Evolutionary conservation across 2,329 filamentous ascomycete species (phyloP), one percentile per base, ranked within the genome.

Genomic region (Fusarium fujikuroi): DNA sequence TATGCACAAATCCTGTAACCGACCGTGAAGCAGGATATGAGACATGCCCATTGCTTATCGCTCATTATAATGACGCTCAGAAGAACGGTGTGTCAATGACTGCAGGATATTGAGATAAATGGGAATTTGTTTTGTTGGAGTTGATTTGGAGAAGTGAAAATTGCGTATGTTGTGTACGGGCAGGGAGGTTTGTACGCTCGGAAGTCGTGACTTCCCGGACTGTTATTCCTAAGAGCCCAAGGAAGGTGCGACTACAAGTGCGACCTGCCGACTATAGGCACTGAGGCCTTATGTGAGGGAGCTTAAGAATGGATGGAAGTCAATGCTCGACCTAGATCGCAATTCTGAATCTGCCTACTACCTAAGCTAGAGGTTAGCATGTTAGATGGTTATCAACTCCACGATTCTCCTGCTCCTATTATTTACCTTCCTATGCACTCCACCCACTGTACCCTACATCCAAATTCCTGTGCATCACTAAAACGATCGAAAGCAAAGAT

Each of bases 131-230:
- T 39, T 65, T 34, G 16, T 49, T 70, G n/a, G n/a, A 28, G 37
- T 40, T 30, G 40, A n/a, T 40, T 47, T 18, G 21, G 53, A 39
- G 40, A 52, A 25, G 37, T 47, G 23, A 40, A 47, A 42, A 44
- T 43, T 9, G 47, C 40, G 30, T 23, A 56, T 73, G 60, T 25
- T 70, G 57, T 71, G 61, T 53, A 42, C 56, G 40, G 25, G 34
- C 43, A 14, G 42, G 25, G 28, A 14, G 42, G 25, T 47, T 63
- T 34, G 63, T 64, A 58, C 63, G 52, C 59, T 39, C 60, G 34
- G 23, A 54, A 36, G 46, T 47, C 50, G 71, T 62, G 47, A 74
- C 67, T 72, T 68, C 57, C 59, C 34, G 37, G 46, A 34, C 37
- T 21, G 34, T n/a, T 34, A 34, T 44, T 46, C 25, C 19, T 42